Evolutionary conservation across 192 early-diverging fungal genomes (phyloP), one percentile per base, ranked within the genome.

Genomic region (Umbelopsis isabellina): DNA sequence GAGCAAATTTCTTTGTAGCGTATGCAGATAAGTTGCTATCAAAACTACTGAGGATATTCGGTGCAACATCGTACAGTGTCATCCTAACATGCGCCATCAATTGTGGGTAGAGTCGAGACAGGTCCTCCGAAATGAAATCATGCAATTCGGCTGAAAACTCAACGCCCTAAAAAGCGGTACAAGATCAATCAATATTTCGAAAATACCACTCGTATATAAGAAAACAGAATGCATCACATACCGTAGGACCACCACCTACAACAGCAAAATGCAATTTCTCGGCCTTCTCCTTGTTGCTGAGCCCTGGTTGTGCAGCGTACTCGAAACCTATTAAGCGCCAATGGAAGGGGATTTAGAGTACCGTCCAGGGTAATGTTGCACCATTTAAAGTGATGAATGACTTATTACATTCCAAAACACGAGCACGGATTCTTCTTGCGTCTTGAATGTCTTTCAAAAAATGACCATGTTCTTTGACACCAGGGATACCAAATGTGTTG

Each of bases 171-270:
- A 45, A 2, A 61, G 21, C 44, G 12, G 33, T 20, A 46, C 4
- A 52, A 52, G 23, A 50, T 22, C n/a, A 22, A 50, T 4, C 7
- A 10, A 50, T 21, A 30, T 2, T 30, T 30, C 27, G 20, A 22
- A 25, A 1, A 52, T 10, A 52, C 3, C 25, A 12, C 2, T 52
- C 3, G 21, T 52, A 9, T 12, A 3, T 21, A 5, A 18, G 51
- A 15, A 12, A 5, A 48, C 16, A 22, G 13, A 25, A 7, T 15
- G 1, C 13, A 21, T 16, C 49, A 58, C 66, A 33, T 68, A 86
- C 90, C 1, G 94, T 96, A 7, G 94, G 93, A 2, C 94, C 94
- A 46, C 94, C 95, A 11, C 95, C 95, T 6, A 95, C 92, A 3
- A 94, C 88, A 5, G 89, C 93, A 75, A 97, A 92, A 71, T 95